phyloP scores from a whole-genome alignment of 495 filamentous ascomycete genomes.

The Hypoxylon perforatum region DNA sequence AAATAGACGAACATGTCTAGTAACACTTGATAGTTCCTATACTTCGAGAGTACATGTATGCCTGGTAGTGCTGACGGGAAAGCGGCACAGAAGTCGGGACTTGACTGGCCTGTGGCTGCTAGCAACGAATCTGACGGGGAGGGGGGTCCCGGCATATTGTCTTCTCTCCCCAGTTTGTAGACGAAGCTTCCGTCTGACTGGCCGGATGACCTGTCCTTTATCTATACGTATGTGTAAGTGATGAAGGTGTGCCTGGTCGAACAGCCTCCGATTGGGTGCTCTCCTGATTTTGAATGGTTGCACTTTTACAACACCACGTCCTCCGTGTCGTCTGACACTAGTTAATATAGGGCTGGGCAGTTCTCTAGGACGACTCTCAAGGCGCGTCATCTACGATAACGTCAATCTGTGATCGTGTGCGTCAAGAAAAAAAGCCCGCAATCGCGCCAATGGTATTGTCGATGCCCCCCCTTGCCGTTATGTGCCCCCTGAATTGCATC shows the following conservation, averaged over 20 bases:
- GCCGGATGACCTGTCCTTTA: slow-evolving; percentile 5
- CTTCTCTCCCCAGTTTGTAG: neutral
- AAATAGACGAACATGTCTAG: slow-evolving; percentile 10
- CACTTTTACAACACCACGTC: slow-evolving; percentile 10
- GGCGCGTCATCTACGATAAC: slow-evolving; percentile 1
- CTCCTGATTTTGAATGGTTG: slow-evolving; percentile 15
- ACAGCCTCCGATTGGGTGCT: slow-evolving; percentile 6
- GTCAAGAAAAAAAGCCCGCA: neutral
- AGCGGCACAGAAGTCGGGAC: slow-evolving; percentile 29
- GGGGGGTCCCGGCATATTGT: slow-evolving; percentile 27
- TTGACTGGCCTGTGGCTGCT: slow-evolving; percentile 14
- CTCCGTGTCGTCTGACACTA: slow-evolving; percentile 23
- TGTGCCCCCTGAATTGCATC: slow-evolving; percentile 1
- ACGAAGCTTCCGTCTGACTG: slow-evolving; percentile 12
- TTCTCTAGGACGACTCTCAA: neutral
- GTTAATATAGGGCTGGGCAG: slow-evolving; percentile 13
- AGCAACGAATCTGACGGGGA: slow-evolving; percentile 16
- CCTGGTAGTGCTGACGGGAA: slow-evolving; percentile 1
- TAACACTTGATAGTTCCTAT: slow-evolving; percentile 2
- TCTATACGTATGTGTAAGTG: slow-evolving; percentile 5
- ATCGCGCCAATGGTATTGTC: slow-evolving; percentile 5
- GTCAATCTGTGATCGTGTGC: slow-evolving; percentile 1
- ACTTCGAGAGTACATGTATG: slow-evolving; percentile 8
- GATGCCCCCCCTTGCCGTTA: slow-evolving; percentile 2
- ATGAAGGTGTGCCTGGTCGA: slow-evolving; percentile 2